Evolutionary conservation across 2,329 filamentous ascomycete species (phyloP).

Genomic region (Cadophora malorum): DNA sequence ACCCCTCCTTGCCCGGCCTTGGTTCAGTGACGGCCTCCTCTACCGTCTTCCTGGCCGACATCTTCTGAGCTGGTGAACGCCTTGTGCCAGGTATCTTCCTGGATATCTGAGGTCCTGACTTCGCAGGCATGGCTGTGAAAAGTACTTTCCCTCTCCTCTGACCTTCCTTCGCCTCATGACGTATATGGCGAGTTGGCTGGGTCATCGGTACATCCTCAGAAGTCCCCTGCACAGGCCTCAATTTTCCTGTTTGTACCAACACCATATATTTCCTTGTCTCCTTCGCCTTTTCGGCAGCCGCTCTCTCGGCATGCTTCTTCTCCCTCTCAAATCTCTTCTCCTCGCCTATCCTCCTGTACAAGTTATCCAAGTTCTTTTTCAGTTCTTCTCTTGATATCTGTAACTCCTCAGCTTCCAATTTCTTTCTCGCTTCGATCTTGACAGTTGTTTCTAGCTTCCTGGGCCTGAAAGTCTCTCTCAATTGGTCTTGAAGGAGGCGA

Average conservation of each 20-base stretch:
- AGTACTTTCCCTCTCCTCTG: not conserved
- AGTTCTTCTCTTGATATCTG: not conserved
- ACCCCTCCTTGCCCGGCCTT: too few species aligned
- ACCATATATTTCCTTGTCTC: not conserved
- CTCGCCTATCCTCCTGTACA: not conserved
- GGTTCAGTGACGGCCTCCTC: not conserved
- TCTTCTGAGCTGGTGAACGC: not conserved
- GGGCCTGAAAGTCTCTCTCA: not conserved
- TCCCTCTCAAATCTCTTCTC: not conserved
- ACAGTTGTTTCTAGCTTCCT: not conserved
- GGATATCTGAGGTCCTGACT: too few species aligned
- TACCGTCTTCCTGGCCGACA: not conserved
- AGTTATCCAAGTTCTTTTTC: not conserved
- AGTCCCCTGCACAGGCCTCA: not conserved
- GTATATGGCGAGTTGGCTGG: not conserved
- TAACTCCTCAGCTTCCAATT: not conserved
- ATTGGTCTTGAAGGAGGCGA: not conserved
- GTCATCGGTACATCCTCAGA: not conserved
- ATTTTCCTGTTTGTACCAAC: not conserved
- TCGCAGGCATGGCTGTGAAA: not conserved
- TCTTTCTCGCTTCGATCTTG: not conserved
- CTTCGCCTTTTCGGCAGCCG: not conserved
- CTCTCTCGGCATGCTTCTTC: not conserved
- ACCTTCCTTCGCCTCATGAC: not conserved
- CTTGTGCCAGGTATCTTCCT: not conserved